Conservation (phyloP, 345 rosid species). For the Sonneratia caseolaris region DNA sequence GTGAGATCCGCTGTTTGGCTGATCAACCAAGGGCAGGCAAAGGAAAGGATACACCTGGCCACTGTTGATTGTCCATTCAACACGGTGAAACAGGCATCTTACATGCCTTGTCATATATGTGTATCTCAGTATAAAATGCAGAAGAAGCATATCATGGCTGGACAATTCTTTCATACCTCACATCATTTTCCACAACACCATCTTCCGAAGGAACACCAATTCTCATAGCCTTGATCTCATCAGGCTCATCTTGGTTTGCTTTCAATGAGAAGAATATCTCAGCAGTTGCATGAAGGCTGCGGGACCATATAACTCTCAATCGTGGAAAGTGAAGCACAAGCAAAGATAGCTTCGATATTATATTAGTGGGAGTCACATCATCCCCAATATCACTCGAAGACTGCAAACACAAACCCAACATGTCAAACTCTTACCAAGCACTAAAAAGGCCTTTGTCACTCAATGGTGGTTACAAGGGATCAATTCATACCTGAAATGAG, state of each 20-base stretch:
- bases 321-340: conserved; percentile 89
- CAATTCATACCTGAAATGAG: conserved; percentile 71
- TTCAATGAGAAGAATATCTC: conserved; percentile 73
- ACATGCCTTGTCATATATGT: too few relatives aligned
- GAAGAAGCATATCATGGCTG: too few relatives aligned
- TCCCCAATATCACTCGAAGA: conserved; percentile 90
- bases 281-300: conserved; percentile 90
- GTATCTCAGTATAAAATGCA: background rate
- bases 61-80: too few relatives aligned
- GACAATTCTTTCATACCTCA: conserved; percentile 38
- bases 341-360: conserved; percentile 88
- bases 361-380: conserved; percentile 82
- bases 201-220: conserved; percentile 91
- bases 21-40: background rate
- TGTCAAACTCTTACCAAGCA: background rate
- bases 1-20: background rate
- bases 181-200: conserved; percentile 79
- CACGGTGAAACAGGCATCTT: too few relatives aligned
- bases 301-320: conserved; percentile 86
- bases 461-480: too few relatives aligned
- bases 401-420: conserved; percentile 32
- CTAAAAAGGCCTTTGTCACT: background rate
- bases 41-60: background rate
- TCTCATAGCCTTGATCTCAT: conserved; percentile 65
- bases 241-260: conserved; percentile 95